Conservation (phyloP, 2,329 filamentous ascomycete genomes). For the Endocalyx cinctus region DNA sequence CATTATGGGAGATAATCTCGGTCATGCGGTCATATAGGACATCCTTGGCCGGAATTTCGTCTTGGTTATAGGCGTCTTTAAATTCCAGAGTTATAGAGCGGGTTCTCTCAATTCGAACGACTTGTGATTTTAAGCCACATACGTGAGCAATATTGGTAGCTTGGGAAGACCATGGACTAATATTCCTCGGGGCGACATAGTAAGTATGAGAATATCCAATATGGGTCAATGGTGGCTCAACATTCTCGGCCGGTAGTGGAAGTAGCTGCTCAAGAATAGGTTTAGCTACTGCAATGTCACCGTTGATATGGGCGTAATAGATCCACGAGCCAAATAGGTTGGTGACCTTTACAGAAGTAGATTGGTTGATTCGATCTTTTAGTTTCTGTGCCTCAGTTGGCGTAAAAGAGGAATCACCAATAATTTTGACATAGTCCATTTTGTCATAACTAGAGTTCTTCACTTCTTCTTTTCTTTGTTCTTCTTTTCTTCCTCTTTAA, state of each 20-base stretch:
- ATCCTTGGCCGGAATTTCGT: slow-evolving; percentile 58
- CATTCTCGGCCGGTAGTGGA: slow-evolving; percentile 26
- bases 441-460: not conserved
- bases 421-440: slow-evolving; percentile 9
- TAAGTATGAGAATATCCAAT: slow-evolving; percentile 21
- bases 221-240: slow-evolving; percentile 19
- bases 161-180: slow-evolving; percentile 97
- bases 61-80: slow-evolving; percentile 43
- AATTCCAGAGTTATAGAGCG: slow-evolving; percentile 68
- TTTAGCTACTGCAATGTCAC: slow-evolving; percentile 33
- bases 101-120: slow-evolving; percentile 81
- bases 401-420: slow-evolving; percentile 11
- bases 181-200: slow-evolving; percentile 31
- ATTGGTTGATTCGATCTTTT: slow-evolving; percentile 35
- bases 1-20: slow-evolving; percentile 64
- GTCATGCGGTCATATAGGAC: slow-evolving; percentile 93
- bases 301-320: slow-evolving; percentile 63
- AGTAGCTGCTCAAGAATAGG: slow-evolving; percentile 44
- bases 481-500: too few relatives aligned
- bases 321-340: slow-evolving; percentile 51
- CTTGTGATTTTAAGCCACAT: slow-evolving; percentile 68
- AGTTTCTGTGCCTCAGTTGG: slow-evolving; percentile 35
- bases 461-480: too few relatives aligned
- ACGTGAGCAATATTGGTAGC: slow-evolving; percentile 91
- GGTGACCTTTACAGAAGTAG: slow-evolving; percentile 38